Evolutionary conservation across 352 stramenopile genomes (phyloP), one percentile per base, ranked within the genome.

Genomic region (Phytophthora pistaciae): DNA sequence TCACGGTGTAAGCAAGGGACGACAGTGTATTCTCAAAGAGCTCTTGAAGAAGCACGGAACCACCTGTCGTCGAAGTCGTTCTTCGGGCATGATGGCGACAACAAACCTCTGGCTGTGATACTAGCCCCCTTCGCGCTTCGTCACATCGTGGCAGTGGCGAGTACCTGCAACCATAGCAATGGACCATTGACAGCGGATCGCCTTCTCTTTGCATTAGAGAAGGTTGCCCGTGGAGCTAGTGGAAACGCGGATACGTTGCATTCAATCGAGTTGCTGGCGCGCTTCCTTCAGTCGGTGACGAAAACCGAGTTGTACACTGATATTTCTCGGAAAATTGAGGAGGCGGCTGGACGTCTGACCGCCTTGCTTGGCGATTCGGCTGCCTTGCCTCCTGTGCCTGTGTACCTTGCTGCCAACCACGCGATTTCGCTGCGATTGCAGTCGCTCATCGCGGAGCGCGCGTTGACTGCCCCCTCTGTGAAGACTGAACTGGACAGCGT

Each of bases 191-290:
- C 75, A 48, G 66, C 83, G 1, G 83, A 89, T 0, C 84, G 74
- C 1, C 54, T 95, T 42, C 56, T 91, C 21, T 91, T 92, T 48
- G 69, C 78, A 6, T 63, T 95, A 65, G 85, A 95, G 23, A 91
- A 88, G 33, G 70, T 95, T 38, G 63, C 80, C 9, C 65, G 61
- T 40, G 63, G 64, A 56, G 11, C 54, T 46, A 16, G 18, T 46
- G 42, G 49, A n/a, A 74, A 75, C 20, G 40, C 53, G 14, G 36
- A 53, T 23, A 42, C 56, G 11, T 27, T 60, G 9, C 42, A 36
- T 1, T 80, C 67, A 11, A 65, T 83, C 2, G 72, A 82, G 20
- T 49, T 95, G 42, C 74, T 91, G 16, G 68, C 62, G 38, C 83
- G 84, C 1, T 93, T 79, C 48, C 66, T 93, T 23, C 74, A 75